Evolutionary conservation across 768 basidiomycete genomes (phyloP), one percentile per base, ranked within the genome.

Genomic region (Mycena floridula): DNA sequence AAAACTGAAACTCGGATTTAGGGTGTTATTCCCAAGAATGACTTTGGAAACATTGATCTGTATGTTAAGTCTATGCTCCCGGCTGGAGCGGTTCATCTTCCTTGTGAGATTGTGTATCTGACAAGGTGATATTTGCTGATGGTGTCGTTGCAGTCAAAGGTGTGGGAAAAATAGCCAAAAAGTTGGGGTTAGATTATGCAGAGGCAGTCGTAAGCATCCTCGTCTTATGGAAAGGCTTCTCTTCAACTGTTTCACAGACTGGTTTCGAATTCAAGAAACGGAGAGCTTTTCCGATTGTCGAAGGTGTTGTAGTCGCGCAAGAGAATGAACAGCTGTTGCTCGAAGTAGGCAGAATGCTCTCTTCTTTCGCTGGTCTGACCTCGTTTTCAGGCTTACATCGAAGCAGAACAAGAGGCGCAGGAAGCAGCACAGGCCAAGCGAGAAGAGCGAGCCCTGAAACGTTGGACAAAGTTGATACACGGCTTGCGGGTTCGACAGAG

Each of bases 221-320:
- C 15, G 25, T 24, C 8, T n/a, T 36, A 32, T 46, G 35, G 11
- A 30, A 37, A 47, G 2, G 26, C 44, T 24, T 39, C 38, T 27
- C 23, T 35, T 47, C 25, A 16, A 45, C 25, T 48, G 40, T 42
- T 43, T 56, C 46, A 50, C 42, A 97, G 94, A 91, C 83, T 46
- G 88, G 93, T 12, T 99, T 98, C 61, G 95, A 97, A 62, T 99
- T 98, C 69, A 90, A 82, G 59, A 93, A 94, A 61, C 83, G 89
- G 25, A 77, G 85, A 41, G 95, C 96, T 0, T 79, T 79, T 47
- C 95, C 95, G 3, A 69, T 90, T 47, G 67, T 95, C 25, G 77
- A 82, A 43, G 95, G 95, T 9, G 74, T 99, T 2, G 92, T 98
- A 22, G 72, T 91, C 22, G 89, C 94, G 13, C 72, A 72, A 28